Base-by-base conservation (phyloP, 1,284 basidiomycete genomes). In the Schizopora paradoxa region DNA sequence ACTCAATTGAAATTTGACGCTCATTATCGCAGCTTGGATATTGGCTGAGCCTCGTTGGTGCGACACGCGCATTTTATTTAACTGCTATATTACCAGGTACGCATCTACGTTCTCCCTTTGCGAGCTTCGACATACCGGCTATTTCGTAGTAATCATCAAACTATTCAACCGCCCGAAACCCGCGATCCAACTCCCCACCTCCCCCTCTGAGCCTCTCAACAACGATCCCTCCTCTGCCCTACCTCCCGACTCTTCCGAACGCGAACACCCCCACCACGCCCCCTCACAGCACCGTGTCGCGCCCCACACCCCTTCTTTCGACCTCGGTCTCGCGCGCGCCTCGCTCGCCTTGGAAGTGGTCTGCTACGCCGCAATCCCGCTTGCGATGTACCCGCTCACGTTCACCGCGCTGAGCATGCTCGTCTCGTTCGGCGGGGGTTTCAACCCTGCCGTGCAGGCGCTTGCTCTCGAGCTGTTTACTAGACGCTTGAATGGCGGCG, bases 81-180 rank as follows among this genome's bases (percentile, higher is more conserved):
- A 69, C 82, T 1, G 48, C 79, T 3, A 51, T 88, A 21, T 63
- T 91, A 6, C 91, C 91, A n/a, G 18, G 85, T 86, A 59, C 47
- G 72, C 43, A 5, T 37, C 42, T 33, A 14, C 34, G 5, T 7
- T 36, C 31, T 27, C 26, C 6, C 35, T 32, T 38, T 32, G 19
- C 13, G 11, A 34, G 25, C 43, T 38, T 27, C 41, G 21, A 38
- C 35, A 11, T 41, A 33, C 25, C 53, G 5, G 48, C 27, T 23
- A 5, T 31, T 28, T 19, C 21, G 13, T 26, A 85, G 82, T 74
- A 25, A 59, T 72, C 22, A 76, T 86, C 56, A 77, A 73, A 55
- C 47, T 74, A 18, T 63, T 76, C 48, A 77, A 77, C 45, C 65
- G 69, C 1, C 67, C 62, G 51, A 42, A 63, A 53, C 50, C 56